Evolutionary conservation across 148 eudicot species (phyloP), one percentile per base, ranked within the genome.

Genomic region (Persicaria maculosa): DNA sequence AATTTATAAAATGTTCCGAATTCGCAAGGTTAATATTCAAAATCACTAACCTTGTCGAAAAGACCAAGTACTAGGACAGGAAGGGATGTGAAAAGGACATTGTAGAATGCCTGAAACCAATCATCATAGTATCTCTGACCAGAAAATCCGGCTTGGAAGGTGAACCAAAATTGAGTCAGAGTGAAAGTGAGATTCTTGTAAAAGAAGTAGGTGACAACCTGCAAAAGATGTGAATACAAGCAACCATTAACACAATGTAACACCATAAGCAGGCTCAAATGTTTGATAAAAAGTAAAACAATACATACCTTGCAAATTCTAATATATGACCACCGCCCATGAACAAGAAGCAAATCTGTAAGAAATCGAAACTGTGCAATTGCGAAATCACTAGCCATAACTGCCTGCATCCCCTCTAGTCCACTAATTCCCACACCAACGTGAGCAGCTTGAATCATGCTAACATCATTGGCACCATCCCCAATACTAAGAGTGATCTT

Each of bases 371-470:
- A 94, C 84, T 94, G 98, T 58, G 96, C 98, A 77, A 94, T 94
- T 75, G 98, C 98, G 77, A 94, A 94, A 85, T 94, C 98, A 79
- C 97, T 92, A 64, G 98, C 98, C 98, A 94, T 91, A 59, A 94
- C 98, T 12, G 98, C 98, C 80, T 94, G 98, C 98, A 94, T 94
- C 76, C 98, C 98, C 86, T 94, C 98, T 81, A 87, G 61, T 50
- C 98, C 98, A 85, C 98, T 94, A 72, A 94, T 94, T 68, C 98
- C 98, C 71, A 94, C 96, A 72, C 98, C 98, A 75, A 94, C 96
- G 87, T 94, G 98, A 80, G 98, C 98, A 4, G 98, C 98, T 85
- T 94, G 98, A 79, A 94, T 94, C 98, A 86, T 89, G 74, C 94
- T 92, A 45, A 89, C 97, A 83, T 92, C 96, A 75, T 92, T 90